Base-by-base conservation (phyloP, 2,329 filamentous ascomycete species). In the Ilyonectria sp. region DNA sequence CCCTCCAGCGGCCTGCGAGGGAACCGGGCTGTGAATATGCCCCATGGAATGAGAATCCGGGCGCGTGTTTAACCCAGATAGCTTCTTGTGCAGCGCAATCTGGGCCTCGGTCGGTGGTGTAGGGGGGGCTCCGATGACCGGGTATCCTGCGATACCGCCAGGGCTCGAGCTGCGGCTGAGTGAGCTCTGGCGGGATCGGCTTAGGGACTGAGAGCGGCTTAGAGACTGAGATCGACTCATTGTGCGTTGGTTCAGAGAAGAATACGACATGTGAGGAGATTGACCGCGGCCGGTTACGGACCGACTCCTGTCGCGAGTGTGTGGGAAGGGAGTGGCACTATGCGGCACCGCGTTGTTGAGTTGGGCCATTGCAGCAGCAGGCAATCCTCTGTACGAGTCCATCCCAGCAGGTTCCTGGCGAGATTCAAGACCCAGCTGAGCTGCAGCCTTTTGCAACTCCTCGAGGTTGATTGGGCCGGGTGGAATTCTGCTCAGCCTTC, bases 401-500 rank as follows among this genome's bases (percentile, higher is more conserved):
- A 59, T 21, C 6, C 19, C 4, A 11, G 29, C 4, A 26, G 21
- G 53, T 9, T 43, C 49, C 2, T 50, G 1, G 0, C 63, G 11
- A 2, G 58, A 47, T 1, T 47, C 47, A 0, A 50, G 40, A 2
- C 70, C 44, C 0, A 60, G 23, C 2, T 57, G 31, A 5, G 54
- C n/a, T 1, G 62, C 31, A 0, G 53, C 31, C 0, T 58, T 59
- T 2, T 63, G 54, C 0, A 74, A 59, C 2, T 68, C 53, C 0
- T 68, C 57, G 0, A 71, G 6, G 5, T 74, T 71, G 1, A 67
- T 40, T 0, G 52, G 46, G 31, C 35, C 65, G 0, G 71, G 72
- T 19, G 61, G 61, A 7, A 73, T 57, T 1, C 11, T 69, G 11
- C 71, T 74, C 0, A 74, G n/a, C 0, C 71, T 58, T 0, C 68